phyloP scores from a whole-genome alignment of 257 asterid species.

The Osmanthus fragrans region DNA sequence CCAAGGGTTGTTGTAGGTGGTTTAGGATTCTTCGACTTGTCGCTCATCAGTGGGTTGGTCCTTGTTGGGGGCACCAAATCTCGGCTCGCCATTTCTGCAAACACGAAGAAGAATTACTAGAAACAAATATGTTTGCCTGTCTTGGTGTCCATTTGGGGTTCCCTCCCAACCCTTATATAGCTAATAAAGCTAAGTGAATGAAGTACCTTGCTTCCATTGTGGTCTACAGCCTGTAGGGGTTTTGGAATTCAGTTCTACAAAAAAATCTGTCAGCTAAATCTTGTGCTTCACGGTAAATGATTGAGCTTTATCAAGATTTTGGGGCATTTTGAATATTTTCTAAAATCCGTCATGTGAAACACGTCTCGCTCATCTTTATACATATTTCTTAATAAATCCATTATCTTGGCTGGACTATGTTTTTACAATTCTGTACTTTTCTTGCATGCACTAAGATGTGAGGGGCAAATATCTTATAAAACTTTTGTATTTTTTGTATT shows the following conservation, averaged over 20 bases:
- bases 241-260: conserved; percentile 42
- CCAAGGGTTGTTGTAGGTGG: conserved; percentile 8
- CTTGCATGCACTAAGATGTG: too few species aligned
- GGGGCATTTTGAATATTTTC: background rate
- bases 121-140: background rate
- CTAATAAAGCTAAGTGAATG: conserved; percentile 54
- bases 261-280: conserved; percentile 12
- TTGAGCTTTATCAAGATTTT: background rate
- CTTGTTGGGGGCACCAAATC: conserved; percentile 13
- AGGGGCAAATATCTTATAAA: too few species aligned
- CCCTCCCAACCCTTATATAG: conserved; percentile 38
- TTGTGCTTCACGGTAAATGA: conserved; percentile 18
- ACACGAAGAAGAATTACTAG: background rate
- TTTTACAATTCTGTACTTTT: too few species aligned
- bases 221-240: conserved; percentile 38
- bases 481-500: too few species aligned
- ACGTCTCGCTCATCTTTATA: conserved; percentile 19
- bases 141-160: conserved; percentile 28
- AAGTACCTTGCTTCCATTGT: conserved; percentile 58
- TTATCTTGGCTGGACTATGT: background rate
- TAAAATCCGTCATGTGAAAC: background rate
- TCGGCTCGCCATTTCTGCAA: conserved; percentile 31
- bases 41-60: conserved; percentile 7
- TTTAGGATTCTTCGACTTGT: background rate
- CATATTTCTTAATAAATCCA: conserved; percentile 13